A percentile compares a stretch with the other conserved stretches of the same genome.
Evolutionary conservation across 257 asterid genomes (phyloP).

Genomic region (Solanum okadae): DNA sequence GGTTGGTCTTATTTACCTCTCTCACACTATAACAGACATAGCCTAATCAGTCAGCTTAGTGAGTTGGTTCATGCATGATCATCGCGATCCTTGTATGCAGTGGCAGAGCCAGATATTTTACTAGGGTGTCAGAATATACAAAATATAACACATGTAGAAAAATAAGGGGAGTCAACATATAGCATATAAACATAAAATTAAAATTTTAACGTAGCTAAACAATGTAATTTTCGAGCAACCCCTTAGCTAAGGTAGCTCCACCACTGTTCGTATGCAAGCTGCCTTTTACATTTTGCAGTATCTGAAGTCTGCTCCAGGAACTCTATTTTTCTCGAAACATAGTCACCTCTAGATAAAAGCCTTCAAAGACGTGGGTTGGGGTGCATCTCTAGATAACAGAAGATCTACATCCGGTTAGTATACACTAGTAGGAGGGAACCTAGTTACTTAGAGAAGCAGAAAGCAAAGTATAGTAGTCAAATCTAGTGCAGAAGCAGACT

Average conservation of each 20-base stretch:
- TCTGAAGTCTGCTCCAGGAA: background rate
- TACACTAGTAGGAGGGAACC: background rate
- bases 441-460: background rate
- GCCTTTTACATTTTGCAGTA: background rate
- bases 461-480: background rate
- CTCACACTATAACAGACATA: background rate
- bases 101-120: background rate
- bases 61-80: background rate
- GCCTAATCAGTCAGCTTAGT: background rate
- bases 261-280: background rate
- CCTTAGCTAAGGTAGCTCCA: background rate
- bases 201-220: background rate
- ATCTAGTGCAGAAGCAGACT: background rate
- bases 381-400: background rate
- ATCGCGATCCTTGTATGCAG: background rate
- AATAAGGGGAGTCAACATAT: background rate
- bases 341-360: background rate
- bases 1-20: background rate
- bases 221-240: background rate
- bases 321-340: background rate
- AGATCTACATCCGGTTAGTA: background rate
- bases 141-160: background rate
- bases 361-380: background rate
- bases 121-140: background rate
- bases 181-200: background rate